phyloP scores from a whole-genome alignment of 208 protist species.

The Crithidia brevicula region DNA sequence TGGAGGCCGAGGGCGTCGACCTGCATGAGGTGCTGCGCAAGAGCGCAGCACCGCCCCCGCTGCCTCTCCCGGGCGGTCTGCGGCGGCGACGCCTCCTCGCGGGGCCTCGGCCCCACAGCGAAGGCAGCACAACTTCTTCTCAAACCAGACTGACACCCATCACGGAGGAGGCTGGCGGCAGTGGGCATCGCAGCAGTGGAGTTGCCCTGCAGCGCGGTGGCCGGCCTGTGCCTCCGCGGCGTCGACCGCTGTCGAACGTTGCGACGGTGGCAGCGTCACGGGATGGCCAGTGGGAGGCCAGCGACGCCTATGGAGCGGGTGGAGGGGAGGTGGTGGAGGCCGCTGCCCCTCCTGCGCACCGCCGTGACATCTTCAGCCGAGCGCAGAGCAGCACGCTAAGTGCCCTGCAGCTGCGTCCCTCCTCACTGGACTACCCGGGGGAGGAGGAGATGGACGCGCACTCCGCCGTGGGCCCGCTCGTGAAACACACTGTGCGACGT shows the following conservation, averaged over 20 bases:
- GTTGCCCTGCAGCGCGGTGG: background rate
- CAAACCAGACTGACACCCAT: no score
- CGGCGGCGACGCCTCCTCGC: constrained; percentile 7
- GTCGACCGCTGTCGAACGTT: constrained; percentile 1
- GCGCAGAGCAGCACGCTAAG: background rate
- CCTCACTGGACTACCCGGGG: background rate
- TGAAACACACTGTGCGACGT: background rate
- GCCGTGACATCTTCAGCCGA: background rate
- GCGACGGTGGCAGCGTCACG: constrained; percentile 2
- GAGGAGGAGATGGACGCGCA: background rate
- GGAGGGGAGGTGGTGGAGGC: constrained; percentile 7
- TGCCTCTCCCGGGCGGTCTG: background rate
- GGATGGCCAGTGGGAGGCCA: background rate
- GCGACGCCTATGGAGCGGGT: background rate
- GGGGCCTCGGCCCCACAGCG: background rate
- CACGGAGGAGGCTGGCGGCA: no score
- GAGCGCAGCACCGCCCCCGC: background rate
- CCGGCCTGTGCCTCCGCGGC: background rate
- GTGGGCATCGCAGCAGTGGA: background rate
- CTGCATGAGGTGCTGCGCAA: constrained; percentile 26
- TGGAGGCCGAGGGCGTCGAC: constrained; percentile 54
- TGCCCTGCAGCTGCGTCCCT: background rate
- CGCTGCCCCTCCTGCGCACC: background rate
- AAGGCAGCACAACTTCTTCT: no score
- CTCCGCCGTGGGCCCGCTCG: background rate